These are phyloP conservation scores for Thymus mandschuricus DNA, from an alignment of 257 asterid species.

Conservation along the genomic window DNA sequence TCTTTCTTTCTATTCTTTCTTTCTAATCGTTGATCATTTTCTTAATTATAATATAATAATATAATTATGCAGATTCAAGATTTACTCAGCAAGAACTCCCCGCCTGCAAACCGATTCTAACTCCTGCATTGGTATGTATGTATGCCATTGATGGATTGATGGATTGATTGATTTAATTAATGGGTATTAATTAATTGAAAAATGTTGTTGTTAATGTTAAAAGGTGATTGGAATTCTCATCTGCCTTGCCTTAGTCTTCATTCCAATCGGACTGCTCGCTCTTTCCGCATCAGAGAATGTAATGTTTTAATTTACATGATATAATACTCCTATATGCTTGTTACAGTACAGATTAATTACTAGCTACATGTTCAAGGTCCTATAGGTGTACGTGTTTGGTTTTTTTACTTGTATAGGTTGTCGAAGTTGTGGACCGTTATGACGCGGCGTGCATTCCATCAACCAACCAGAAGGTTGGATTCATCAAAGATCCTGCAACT, in stretches of 20 bases:
- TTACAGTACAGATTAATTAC: too few species aligned
- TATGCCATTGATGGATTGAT: too few species aligned
- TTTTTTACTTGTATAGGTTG: conserved; percentile 40
- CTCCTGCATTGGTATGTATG: conserved; percentile 74
- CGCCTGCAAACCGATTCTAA: conserved; percentile 89
- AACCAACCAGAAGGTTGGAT: conserved; percentile 41
- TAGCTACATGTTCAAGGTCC: too few species aligned
- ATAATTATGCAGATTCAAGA: conserved; percentile 64
- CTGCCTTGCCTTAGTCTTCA: conserved; percentile 59
- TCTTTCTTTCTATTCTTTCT: not conserved
- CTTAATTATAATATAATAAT: not conserved
- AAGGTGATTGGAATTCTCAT: conserved; percentile 71
- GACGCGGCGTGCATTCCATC: conserved; percentile 65
- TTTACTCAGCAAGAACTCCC: conserved; percentile 96
- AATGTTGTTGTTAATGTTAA: not conserved
- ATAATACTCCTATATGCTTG: too few species aligned
- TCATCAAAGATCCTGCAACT: conserved; percentile 44
- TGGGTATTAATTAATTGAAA: too few species aligned
- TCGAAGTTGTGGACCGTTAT: conserved; percentile 71
- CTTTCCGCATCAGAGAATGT: conserved; percentile 72
- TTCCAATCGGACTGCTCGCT: conserved; percentile 77
- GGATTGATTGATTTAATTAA: too few species aligned
- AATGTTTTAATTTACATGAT: conserved; percentile 1
- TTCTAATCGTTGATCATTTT: not conserved
- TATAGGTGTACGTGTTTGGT: too few species aligned